Percentiles rank a stretch among this genome's conserved stretches.
Evolutionary conservation across 257 asterid genomes (phyloP).

Genomic region (Cordia subcordata): DNA sequence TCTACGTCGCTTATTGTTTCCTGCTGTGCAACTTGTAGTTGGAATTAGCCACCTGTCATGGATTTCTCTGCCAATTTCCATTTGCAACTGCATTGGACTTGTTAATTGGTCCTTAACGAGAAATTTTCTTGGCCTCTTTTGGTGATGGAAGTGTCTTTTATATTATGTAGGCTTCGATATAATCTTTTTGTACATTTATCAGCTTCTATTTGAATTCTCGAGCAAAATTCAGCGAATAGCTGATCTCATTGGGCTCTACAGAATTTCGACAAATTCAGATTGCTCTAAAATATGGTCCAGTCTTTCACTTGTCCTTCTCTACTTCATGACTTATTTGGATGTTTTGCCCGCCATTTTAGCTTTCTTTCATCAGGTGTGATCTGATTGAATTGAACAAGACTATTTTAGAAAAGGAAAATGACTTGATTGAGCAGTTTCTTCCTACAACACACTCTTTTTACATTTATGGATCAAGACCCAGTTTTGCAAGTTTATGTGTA

Average conservation of each 20-base stretch:
- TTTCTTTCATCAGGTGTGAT: constrained; percentile 10
- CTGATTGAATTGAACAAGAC: constrained; percentile 6
- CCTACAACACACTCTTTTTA: constrained; percentile 13
- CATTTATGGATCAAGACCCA: constrained; percentile 11
- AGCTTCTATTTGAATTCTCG: constrained; percentile 15
- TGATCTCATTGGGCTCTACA: constrained; percentile 18
- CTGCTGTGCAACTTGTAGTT: constrained; percentile 16
- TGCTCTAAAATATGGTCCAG: constrained; percentile 14
- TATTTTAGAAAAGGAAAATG: neutral
- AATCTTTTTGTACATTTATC: constrained; percentile 13
- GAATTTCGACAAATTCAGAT: constrained; percentile 9
- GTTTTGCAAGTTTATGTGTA: too few species aligned
- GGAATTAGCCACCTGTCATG: constrained; percentile 22
- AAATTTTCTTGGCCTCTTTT: constrained; percentile 16
- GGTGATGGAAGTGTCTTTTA: constrained; percentile 19
- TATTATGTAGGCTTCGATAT: constrained; percentile 13
- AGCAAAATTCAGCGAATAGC: constrained; percentile 1
- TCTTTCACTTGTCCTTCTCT: constrained; percentile 15
- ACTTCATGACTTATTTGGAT: constrained; percentile 8
- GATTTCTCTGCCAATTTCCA: constrained; percentile 18
- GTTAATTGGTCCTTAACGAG: constrained; percentile 18
- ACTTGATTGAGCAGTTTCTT: constrained; percentile 17
- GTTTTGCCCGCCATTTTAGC: constrained; percentile 4
- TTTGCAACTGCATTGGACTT: constrained; percentile 20
- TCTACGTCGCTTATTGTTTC: constrained; percentile 8